Conservation (phyloP, 2,329 filamentous ascomycete species). For the Sporothrix pseudoabietina region DNA sequence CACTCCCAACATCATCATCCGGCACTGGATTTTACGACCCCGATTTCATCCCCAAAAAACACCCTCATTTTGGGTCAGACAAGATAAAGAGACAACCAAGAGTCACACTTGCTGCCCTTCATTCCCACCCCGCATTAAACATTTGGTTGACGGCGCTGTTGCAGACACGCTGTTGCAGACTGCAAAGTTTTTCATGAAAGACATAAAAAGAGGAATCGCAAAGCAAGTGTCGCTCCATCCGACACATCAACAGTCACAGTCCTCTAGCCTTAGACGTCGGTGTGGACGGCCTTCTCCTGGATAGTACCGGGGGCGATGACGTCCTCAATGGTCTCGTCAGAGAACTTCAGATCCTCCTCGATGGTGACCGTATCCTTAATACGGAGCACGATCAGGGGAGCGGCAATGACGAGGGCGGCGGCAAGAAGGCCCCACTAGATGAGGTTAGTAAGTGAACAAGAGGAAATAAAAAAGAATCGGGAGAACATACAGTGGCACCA, state of each 20-base stretch:
- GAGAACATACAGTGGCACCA: conserved; percentile 52
- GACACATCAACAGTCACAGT: background rate
- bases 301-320: conserved; percentile 49
- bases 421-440: conserved; percentile 71
- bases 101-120: background rate
- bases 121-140: background rate
- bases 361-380: conserved; percentile 80
- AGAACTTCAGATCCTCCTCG: conserved; percentile 81
- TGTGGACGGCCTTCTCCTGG: conserved; percentile 17
- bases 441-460: background rate
- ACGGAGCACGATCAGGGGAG: conserved; percentile 76
- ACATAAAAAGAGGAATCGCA: background rate
- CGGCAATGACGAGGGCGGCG: conserved; percentile 73
- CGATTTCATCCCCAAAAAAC: background rate
- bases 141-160: background rate
- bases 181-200: background rate
- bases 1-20: background rate
- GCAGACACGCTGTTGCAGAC: conserved; percentile 3
- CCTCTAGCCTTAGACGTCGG: conserved; percentile 26
- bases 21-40: conserved; percentile 2
- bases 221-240: background rate
- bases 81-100: background rate
- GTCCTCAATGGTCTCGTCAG: conserved; percentile 78
- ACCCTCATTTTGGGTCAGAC: background rate
- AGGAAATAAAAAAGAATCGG: background rate